These are phyloP conservation scores for Actinomortierella wolfii DNA, from an alignment of 371 early-diverging fungal genomes.

Conservation along the genomic window DNA sequence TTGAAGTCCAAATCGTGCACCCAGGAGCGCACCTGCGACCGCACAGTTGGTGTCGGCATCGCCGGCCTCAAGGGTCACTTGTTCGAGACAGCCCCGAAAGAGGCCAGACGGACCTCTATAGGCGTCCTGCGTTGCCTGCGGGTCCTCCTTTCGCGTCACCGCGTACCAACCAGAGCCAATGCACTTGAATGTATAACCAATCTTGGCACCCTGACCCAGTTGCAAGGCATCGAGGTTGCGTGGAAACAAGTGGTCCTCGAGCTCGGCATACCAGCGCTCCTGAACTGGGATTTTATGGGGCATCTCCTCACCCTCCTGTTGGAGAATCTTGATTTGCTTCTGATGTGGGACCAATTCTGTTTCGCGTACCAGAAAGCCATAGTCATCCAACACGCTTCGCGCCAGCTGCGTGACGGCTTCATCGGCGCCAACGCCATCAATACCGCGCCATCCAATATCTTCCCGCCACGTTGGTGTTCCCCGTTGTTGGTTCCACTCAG, in stretches of 20 bases:
- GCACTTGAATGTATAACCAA: slow-evolving; percentile 63
- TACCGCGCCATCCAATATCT: slow-evolving; percentile 37
- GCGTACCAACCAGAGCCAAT: slow-evolving; percentile 60
- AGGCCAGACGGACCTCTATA: slow-evolving; percentile 32
- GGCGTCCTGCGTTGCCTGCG: slow-evolving; percentile 16
- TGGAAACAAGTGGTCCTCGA: slow-evolving; percentile 50
- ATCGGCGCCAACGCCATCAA: slow-evolving; percentile 40
- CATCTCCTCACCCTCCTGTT: too few relatives aligned
- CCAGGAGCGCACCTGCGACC: slow-evolving; percentile 67
- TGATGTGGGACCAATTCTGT: slow-evolving; percentile 49
- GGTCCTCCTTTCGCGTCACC: slow-evolving; percentile 49
- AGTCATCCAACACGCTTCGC: slow-evolving; percentile 53
- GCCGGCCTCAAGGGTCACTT: slow-evolving; percentile 65
- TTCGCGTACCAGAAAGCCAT: slow-evolving; percentile 53
- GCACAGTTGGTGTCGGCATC: slow-evolving; percentile 72
- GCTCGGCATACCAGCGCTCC: slow-evolving; percentile 28
- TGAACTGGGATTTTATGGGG: slow-evolving; percentile 11
- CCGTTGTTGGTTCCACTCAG: slow-evolving; percentile 12
- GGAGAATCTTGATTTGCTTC: slow-evolving; percentile 42
- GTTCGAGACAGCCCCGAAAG: slow-evolving; percentile 26
- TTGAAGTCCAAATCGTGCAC: slow-evolving; percentile 59
- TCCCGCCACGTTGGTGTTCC: slow-evolving; percentile 16
- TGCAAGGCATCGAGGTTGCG: slow-evolving; percentile 38
- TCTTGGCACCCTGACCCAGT: slow-evolving; percentile 46
- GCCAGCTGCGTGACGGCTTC: slow-evolving; percentile 47